Evolutionary conservation across 306 rosid species (phyloP).

Genomic region (Glycine tomentella): DNA sequence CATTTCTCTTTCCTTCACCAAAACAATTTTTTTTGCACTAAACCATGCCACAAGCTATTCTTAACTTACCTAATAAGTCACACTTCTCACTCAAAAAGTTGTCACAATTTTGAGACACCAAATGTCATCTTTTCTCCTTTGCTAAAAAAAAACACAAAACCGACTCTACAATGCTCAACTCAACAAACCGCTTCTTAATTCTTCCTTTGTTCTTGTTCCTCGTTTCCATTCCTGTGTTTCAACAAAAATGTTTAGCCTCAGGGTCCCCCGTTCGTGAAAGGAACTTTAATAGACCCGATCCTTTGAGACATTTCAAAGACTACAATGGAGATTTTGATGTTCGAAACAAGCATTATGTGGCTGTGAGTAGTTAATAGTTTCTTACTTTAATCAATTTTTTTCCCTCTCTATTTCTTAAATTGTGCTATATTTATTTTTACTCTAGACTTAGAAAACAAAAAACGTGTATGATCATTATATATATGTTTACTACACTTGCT

Average conservation of each 20-base stretch:
- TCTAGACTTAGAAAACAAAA: neutral
- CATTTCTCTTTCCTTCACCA: conserved; percentile 51
- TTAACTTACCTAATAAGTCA: conserved; percentile 65
- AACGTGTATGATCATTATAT: neutral
- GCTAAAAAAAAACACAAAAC: neutral
- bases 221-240: conserved; percentile 49
- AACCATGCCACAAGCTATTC: conserved; percentile 82
- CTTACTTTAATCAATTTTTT: neutral
- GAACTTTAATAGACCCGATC: conserved; percentile 66
- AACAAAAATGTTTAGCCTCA: conserved; percentile 45
- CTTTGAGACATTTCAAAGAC: conserved; percentile 61
- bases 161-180: conserved; percentile 53
- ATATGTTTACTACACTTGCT: conserved; percentile 19
- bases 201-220: conserved; percentile 52
- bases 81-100: conserved; percentile 46
- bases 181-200: conserved; percentile 44
- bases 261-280: conserved; percentile 56
- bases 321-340: conserved; percentile 69
- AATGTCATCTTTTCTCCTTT: conserved; percentile 43
- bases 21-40: conserved; percentile 44
- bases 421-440: neutral
- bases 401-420: neutral
- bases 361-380: conserved; percentile 63
- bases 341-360: conserved; percentile 67
- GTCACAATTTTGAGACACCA: conserved; percentile 45